Conservation (phyloP, 225 moss, liverwort and hornwort genomes). For the Polytrichum commune region DNA sequence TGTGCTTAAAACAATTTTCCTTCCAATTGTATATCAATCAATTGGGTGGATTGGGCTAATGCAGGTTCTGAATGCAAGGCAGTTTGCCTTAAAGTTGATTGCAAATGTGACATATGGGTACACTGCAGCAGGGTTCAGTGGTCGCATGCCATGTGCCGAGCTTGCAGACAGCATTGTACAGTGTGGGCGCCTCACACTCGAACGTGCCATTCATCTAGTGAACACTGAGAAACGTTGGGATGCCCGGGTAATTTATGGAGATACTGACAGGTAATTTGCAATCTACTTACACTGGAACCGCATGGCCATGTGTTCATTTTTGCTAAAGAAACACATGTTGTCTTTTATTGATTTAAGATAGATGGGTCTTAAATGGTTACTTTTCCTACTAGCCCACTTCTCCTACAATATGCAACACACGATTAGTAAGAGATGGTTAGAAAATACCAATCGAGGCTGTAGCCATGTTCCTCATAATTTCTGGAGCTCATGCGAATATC, state of each 20-base stretch:
- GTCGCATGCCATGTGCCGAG: conserved; percentile 99
- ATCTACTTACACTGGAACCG: conserved; percentile 1
- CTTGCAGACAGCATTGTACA: conserved; percentile 98
- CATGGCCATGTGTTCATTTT: neutral
- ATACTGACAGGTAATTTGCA: conserved; percentile 77
- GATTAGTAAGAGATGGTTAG: too few species aligned
- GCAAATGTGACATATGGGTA: conserved; percentile 99
- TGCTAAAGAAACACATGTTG: too few species aligned
- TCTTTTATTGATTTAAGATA: too few species aligned
- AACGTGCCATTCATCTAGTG: conserved; percentile 88
- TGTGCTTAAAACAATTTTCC: too few species aligned
- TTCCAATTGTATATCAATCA: too few species aligned
- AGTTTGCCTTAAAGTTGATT: conserved; percentile 95
- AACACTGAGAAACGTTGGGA: conserved; percentile 81
- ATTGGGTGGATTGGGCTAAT: neutral
- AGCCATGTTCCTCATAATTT: too few species aligned
- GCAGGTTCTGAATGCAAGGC: conserved; percentile 95
- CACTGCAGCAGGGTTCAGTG: conserved; percentile 97
- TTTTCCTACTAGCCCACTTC: too few species aligned
- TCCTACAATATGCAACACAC: too few species aligned
- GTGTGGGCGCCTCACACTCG: conserved; percentile 89
- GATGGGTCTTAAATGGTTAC: too few species aligned
- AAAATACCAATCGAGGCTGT: too few species aligned
- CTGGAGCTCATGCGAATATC: too few species aligned
- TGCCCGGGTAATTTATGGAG: conserved; percentile 94